These are phyloP conservation scores for Marasmius tenuissimus DNA, from an alignment of 1,284 basidiomycete genomes.

Conservation along the genomic window DNA sequence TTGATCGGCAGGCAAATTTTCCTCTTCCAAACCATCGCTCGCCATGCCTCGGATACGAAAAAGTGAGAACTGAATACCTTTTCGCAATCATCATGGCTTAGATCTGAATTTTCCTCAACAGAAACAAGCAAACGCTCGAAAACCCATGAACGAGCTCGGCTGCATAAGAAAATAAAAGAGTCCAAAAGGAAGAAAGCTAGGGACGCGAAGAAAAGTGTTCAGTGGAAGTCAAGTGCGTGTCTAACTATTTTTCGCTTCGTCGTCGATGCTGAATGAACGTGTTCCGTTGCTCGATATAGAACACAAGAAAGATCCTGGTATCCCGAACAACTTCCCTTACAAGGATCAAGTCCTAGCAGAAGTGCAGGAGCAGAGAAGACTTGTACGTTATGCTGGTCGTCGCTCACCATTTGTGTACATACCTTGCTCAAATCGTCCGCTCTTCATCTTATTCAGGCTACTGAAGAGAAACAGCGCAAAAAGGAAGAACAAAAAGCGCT, in stretches of 20 bases:
- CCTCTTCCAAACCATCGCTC: neutral
- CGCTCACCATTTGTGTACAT: neutral
- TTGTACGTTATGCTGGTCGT: conserved; percentile 43
- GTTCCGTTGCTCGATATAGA: conserved; percentile 33
- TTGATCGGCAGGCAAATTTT: neutral
- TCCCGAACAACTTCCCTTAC: conserved; percentile 96
- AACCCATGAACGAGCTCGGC: conserved; percentile 74
- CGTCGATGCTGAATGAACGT: conserved; percentile 3
- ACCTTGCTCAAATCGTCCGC: too few relatives aligned
- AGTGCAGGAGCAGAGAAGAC: conserved; percentile 75
- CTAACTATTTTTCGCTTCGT: conserved; percentile 29
- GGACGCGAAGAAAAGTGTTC: conserved; percentile 78
- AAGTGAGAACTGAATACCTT: conserved; percentile 41
- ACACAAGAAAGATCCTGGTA: conserved; percentile 88
- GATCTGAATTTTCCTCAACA: conserved; percentile 29
- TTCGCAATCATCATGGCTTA: neutral
- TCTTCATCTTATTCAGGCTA: conserved; percentile 37
- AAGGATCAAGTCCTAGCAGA: conserved; percentile 97
- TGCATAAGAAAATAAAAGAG: conserved; percentile 81
- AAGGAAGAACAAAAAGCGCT: conserved; percentile 61
- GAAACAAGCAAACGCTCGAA: conserved; percentile 84
- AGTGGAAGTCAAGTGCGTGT: conserved; percentile 85
- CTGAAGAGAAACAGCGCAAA: conserved; percentile 67
- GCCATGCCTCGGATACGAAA: conserved; percentile 77
- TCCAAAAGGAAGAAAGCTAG: conserved; percentile 78